phyloP scores from a whole-genome alignment of 768 basidiomycete genomes.

The Dictyophora rubrovolvata region DNA sequence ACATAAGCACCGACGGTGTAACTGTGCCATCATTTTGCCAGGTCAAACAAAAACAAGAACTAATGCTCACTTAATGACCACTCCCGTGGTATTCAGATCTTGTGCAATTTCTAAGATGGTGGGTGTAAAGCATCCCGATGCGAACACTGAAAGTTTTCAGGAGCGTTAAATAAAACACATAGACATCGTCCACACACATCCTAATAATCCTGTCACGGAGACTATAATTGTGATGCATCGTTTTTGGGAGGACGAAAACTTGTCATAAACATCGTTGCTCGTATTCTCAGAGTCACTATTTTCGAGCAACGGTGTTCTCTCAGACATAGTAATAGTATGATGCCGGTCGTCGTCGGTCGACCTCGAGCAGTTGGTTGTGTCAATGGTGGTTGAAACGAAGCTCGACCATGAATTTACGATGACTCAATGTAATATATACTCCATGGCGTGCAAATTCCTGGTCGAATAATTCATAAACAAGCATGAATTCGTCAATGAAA shows the following conservation, averaged over 20 bases:
- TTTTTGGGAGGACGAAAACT: slow-evolving; percentile 47
- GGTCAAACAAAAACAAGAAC: neutral
- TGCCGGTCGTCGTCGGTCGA: too few relatives aligned
- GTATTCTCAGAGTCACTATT: neutral
- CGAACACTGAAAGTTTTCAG: slow-evolving; percentile 40
- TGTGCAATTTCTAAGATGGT: slow-evolving; percentile 62
- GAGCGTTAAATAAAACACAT: neutral
- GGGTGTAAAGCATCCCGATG: slow-evolving; percentile 59
- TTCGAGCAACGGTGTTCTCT: neutral
- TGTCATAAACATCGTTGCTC: slow-evolving; percentile 35
- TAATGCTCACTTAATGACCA: slow-evolving; percentile 44
- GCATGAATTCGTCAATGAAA: too few relatives aligned
- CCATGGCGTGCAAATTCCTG: too few relatives aligned
- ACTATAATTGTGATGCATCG: slow-evolving; percentile 43
- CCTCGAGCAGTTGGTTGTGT: too few relatives aligned
- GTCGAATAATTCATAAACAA: too few relatives aligned
- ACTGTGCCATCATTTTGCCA: neutral
- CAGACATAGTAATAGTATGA: neutral
- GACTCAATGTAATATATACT: too few relatives aligned
- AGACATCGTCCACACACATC: slow-evolving; percentile 29
- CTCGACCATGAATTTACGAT: too few relatives aligned
- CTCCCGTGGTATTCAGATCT: slow-evolving; percentile 48
- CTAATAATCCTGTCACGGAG: slow-evolving; percentile 51
- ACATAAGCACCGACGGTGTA: slow-evolving; percentile 42
- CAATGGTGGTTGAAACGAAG: too few relatives aligned